Evolutionary conservation across 306 rosid genomes (phyloP).

Genomic region (Vicia villosa): DNA sequence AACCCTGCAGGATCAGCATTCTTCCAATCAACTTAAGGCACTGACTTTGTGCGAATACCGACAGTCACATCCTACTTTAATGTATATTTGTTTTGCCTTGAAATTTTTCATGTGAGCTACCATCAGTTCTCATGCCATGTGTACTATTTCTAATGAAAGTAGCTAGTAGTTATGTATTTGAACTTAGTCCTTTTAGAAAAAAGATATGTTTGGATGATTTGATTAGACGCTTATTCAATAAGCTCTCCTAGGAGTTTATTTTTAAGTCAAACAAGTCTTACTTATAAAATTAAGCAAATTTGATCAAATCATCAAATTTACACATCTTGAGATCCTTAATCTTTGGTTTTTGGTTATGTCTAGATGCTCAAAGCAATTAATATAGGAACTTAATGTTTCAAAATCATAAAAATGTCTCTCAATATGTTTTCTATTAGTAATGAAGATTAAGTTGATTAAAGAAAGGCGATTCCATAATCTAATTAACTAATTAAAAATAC

Average conservation of each 20-base stretch:
- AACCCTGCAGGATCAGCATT: not conserved
- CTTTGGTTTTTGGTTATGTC: no score
- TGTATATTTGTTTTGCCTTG: not conserved
- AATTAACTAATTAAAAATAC: no score
- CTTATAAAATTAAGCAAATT: no score
- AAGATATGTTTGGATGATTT: not conserved
- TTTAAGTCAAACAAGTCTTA: no score
- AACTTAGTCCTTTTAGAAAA: slow-evolving; percentile 2
- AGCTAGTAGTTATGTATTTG: not conserved
- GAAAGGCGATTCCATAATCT: no score
- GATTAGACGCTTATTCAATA: not conserved
- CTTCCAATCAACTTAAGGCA: not conserved
- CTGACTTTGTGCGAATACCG: not conserved
- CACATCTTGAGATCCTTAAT: no score
- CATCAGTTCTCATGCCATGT: not conserved
- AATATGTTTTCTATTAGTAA: no score
- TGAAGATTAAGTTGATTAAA: no score
- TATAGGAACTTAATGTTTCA: no score
- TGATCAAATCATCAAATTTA: no score
- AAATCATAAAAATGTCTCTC: no score
- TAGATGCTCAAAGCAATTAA: no score
- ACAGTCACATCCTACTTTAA: not conserved
- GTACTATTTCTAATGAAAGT: not conserved
- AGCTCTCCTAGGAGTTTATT: not conserved
- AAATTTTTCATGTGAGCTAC: slow-evolving; percentile 15